A percentile compares a stretch with the other conserved stretches of the same genome.
Evolutionary conservation across 2,329 filamentous ascomycete genomes (phyloP).

Genomic region (Sarocladium kiliense): DNA sequence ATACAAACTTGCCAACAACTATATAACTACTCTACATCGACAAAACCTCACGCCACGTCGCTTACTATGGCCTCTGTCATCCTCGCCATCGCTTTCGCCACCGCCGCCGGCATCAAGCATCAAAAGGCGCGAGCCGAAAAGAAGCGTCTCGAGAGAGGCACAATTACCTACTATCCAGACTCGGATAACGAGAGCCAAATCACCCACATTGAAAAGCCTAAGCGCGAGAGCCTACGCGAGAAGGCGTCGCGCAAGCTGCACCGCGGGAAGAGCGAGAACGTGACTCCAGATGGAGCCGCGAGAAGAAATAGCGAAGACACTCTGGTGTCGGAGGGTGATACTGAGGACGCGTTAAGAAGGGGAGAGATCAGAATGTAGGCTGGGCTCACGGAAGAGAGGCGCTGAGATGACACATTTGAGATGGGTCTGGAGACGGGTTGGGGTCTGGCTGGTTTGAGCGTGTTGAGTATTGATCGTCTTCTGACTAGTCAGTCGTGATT

Average conservation of each 20-base stretch:
- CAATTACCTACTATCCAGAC: neutral
- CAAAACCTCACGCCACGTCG: too few species aligned
- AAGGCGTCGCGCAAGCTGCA: neutral
- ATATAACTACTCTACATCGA: too few species aligned
- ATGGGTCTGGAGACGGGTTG: too few species aligned
- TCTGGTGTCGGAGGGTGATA: neutral
- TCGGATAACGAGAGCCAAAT: neutral
- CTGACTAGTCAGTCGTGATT: too few species aligned
- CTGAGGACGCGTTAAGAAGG: neutral
- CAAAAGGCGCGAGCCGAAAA: neutral
- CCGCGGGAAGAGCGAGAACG: neutral
- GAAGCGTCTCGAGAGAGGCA: neutral
- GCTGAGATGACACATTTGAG: too few species aligned
- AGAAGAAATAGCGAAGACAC: slow-evolving; percentile 1
- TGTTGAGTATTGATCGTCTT: too few species aligned
- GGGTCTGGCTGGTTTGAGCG: too few species aligned
- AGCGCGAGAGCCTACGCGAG: neutral
- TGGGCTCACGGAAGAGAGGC: neutral
- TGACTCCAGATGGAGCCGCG: neutral
- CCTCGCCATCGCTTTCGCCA: neutral
- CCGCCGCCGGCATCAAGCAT: neutral
- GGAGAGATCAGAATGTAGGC: neutral
- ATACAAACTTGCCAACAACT: too few species aligned
- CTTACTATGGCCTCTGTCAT: neutral
- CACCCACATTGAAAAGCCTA: neutral